These are phyloP conservation scores for Mycena belliarum DNA, from an alignment of 768 basidiomycete species.

Conservation along the genomic window DNA sequence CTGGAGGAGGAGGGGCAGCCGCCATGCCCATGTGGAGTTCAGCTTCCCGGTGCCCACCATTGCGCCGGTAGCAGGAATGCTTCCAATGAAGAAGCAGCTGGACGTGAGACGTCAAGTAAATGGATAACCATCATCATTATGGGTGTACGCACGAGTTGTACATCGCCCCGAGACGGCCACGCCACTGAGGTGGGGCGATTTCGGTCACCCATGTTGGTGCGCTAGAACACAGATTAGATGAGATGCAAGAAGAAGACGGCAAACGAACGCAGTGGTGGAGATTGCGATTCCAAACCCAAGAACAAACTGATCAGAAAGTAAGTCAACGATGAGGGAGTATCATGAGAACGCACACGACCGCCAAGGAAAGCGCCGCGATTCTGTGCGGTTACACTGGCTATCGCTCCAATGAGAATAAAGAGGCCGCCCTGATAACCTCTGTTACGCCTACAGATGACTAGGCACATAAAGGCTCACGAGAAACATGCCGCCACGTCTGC, in stretches of 20 bases:
- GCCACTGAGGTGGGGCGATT: slow-evolving; percentile 27
- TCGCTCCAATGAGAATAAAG: slow-evolving; percentile 29
- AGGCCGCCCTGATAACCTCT: slow-evolving; percentile 27
- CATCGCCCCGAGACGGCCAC: slow-evolving; percentile 45
- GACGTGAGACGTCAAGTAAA: background rate
- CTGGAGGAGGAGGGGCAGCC: slow-evolving; percentile 59
- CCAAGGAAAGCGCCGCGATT: slow-evolving; percentile 28
- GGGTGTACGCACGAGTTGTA: slow-evolving; percentile 43
- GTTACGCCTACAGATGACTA: slow-evolving; percentile 23
- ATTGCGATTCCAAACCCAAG: slow-evolving; percentile 49
- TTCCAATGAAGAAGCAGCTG: slow-evolving; percentile 25
- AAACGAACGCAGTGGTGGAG: slow-evolving; percentile 38
- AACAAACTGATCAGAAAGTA: slow-evolving; percentile 35
- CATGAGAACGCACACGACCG: slow-evolving; percentile 20
- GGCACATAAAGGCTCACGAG: slow-evolving; percentile 30
- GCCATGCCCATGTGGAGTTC: slow-evolving; percentile 56
- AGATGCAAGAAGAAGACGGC: background rate
- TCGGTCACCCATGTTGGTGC: slow-evolving; percentile 51
- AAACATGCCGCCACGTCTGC: slow-evolving; percentile 31
- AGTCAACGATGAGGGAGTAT: background rate
- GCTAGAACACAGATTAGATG: background rate
- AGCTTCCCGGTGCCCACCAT: slow-evolving; percentile 46
- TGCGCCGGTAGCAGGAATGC: slow-evolving; percentile 26
- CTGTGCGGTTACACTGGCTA: slow-evolving; percentile 26
- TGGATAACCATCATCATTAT: slow-evolving; percentile 28